phyloP scores from a whole-genome alignment of 371 early-diverging fungal genomes.

The Rhizomucor miehei region DNA sequence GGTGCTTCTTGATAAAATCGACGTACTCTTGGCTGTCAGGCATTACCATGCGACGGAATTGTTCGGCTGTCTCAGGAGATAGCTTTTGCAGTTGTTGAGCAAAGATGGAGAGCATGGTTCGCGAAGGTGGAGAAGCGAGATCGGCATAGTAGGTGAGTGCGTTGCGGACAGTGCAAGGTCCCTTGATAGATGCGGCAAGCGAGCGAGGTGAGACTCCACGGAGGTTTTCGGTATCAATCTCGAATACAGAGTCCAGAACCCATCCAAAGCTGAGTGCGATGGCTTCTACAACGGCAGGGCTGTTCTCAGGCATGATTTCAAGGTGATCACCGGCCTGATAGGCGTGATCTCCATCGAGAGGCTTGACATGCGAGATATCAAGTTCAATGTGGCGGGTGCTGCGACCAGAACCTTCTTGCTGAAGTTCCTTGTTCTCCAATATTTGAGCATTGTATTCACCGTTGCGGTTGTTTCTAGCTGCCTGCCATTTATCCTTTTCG shows the following conservation, averaged over 20 bases:
- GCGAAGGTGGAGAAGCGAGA: constrained; percentile 42
- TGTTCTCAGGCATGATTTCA: constrained; percentile 52
- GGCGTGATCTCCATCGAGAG: constrained; percentile 19
- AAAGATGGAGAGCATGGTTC: constrained; percentile 39
- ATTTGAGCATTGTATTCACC: constrained; percentile 28
- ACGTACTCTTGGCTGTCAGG: constrained; percentile 44
- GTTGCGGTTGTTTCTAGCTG: constrained; percentile 24
- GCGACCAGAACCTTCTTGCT: constrained; percentile 29
- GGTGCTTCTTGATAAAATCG: constrained; percentile 37
- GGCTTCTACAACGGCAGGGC: constrained; percentile 30
- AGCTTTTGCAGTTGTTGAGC: constrained; percentile 34
- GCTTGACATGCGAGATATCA: constrained; percentile 26
- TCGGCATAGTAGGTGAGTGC: constrained; percentile 52
- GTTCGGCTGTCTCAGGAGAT: constrained; percentile 34
- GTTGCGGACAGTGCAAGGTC: constrained; percentile 48
- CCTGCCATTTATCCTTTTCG: constrained; percentile 26
- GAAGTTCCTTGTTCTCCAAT: constrained; percentile 29
- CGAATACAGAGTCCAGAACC: constrained; percentile 54
- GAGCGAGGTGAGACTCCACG: constrained; percentile 44
- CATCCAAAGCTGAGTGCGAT: constrained; percentile 46
- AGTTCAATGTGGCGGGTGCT: constrained; percentile 52
- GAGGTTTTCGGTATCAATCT: constrained; percentile 34
- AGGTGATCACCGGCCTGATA: constrained; percentile 59
- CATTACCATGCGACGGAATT: constrained; percentile 28
- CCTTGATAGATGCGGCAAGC: constrained; percentile 41